phyloP scores from a whole-genome alignment of 345 rosid species.

The Hibiscus mutabilis region DNA sequence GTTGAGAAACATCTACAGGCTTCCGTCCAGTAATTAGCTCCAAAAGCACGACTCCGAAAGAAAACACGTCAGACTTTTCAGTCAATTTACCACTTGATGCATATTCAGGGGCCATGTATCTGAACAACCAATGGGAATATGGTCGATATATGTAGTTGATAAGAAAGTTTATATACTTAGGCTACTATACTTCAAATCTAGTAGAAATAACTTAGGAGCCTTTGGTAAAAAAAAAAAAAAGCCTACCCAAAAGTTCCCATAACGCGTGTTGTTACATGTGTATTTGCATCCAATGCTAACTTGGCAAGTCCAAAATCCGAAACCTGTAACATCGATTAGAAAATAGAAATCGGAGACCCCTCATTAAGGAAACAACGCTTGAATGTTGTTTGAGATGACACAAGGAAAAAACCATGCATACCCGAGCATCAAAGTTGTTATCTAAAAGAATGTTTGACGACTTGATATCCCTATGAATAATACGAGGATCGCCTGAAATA shows the following conservation, averaged over 20 bases:
- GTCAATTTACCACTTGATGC: conserved; percentile 95
- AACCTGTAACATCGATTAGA: conserved; percentile 51
- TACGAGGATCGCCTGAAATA: conserved; percentile 78
- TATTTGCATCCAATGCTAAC: conserved; percentile 76
- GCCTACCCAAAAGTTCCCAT: conserved; percentile 98
- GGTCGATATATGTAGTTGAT: neutral
- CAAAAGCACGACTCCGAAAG: conserved; percentile 87
- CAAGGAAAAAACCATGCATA: conserved; percentile 18
- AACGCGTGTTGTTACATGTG: conserved; percentile 86
- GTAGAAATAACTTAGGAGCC: neutral
- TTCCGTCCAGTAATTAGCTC: conserved; percentile 94
- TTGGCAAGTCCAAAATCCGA: conserved; percentile 98
- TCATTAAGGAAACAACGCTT: neutral
- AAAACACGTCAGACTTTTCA: conserved; percentile 91
- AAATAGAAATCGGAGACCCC: conserved; percentile 20
- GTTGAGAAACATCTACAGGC: conserved; percentile 87
- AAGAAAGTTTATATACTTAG: neutral
- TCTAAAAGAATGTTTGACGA: conserved; percentile 94
- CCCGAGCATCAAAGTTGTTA: conserved; percentile 79
- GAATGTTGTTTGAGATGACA: conserved; percentile 2
- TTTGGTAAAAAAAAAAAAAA: neutral
- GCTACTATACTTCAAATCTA: conserved; percentile 4
- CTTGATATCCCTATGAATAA: conserved; percentile 94
- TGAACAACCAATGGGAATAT: conserved; percentile 24
- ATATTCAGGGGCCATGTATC: conserved; percentile 99